Percentiles rank a stretch among this genome's conserved stretches.
These are phyloP conservation scores for Kwoniella mangroviensis DNA, from an alignment of 768 basidiomycete species.

Conservation along the genomic window DNA sequence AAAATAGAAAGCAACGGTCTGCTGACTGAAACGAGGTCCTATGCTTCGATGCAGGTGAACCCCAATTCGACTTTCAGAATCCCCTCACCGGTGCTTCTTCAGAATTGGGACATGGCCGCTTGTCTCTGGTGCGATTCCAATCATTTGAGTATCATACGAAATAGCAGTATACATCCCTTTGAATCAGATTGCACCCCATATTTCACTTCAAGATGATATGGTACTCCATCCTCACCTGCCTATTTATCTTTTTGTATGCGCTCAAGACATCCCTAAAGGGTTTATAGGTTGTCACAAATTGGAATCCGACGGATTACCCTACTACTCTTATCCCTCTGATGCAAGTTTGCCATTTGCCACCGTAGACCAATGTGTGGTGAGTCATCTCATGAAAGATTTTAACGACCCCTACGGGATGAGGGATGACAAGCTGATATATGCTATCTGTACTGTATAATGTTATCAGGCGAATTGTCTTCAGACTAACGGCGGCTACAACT, in stretches of 20 bases:
- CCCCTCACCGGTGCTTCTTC: too few species aligned
- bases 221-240: background rate
- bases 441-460: too few species aligned
- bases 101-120: too few species aligned
- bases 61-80: too few species aligned
- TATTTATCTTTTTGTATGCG: background rate
- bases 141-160: too few species aligned
- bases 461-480: background rate
- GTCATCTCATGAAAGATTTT: background rate
- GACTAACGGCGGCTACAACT: background rate
- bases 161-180: too few species aligned
- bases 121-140: too few species aligned
- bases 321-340: background rate
- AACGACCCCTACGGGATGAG: background rate
- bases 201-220: too few species aligned
- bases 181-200: too few species aligned
- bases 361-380: background rate
- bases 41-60: too few species aligned
- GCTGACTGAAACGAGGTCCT: too few species aligned
- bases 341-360: background rate
- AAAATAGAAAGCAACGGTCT: too few species aligned
- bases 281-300: conserved; percentile 4
- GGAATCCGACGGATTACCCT: background rate
- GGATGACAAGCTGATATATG: background rate
- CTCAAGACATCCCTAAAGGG: background rate